Base-by-base conservation (phyloP, 805 yeast genomes). In the Saccharomycopsis schoenii region DNA sequence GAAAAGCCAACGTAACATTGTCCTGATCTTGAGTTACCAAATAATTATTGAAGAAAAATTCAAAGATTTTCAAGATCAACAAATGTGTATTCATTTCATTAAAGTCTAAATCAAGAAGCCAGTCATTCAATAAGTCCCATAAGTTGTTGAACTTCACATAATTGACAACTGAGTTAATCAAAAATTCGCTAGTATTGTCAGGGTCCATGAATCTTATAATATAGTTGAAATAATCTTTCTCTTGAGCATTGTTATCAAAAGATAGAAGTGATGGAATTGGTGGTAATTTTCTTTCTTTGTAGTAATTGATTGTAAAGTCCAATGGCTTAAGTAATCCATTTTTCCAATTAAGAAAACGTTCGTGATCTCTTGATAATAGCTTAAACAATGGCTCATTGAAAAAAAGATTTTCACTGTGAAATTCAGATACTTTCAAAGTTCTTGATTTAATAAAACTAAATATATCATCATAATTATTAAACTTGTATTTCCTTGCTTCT, bases 21-120 rank as follows among this genome's bases (percentile, higher is more conserved):
- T 59, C 56, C 12, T 61, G 62, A 19, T 58, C 59, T 43, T 61
- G 61, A 15, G 55, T 57, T 14, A 61, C 58, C 39, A 61, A 56
- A 25, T 62, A 60, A 17, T 59, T 43, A 40, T 61, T 61, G 59
- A 63, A 63, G 50, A 63, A 63, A 34, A 56, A 63, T 21, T 63
- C 64, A 37, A 61, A 56, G 10, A 61, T 15, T 39, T 40, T 55
- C 25, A 63, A 58, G 12, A 59, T 15, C 43, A 63, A n/a, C 36
- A 15, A 21, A 55, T 51, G 61, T 25, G 61, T 64, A 6, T 56
- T 60, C 12, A 41, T 39, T 12, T 57, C 17, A 8, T 40, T 21
- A 10, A 63, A 56, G 5, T 24, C 29, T 41, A 51, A 55, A 19
- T 56, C 52, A 15, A 25, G 36, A n/a, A 63, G 15, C 65, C 65